Evolutionary conservation across 768 basidiomycete genomes (phyloP), one percentile per base, ranked within the genome.

Genomic region (Boletus speciosus): DNA sequence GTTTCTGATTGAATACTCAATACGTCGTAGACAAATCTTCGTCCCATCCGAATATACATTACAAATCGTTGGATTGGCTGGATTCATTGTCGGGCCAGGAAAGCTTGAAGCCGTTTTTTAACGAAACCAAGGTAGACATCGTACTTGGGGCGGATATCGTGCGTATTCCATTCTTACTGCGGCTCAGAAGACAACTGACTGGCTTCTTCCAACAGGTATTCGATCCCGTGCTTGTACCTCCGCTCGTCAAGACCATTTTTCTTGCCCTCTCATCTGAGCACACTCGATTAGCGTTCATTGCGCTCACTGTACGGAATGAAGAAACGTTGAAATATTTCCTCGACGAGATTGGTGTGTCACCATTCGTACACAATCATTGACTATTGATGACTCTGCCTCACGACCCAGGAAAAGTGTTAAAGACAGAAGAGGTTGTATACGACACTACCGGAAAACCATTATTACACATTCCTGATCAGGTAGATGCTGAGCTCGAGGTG

Each of bases 91-190:
- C 77, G 34, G 38, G 54, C 5, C 60, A 65, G 21, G 60, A 66
- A 23, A 47, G 54, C 9, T 47, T 56, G 45, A 39, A 43, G 15
- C 52, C 51, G 14, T 55, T 73, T 10, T 59, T 90, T 5, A 52
- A 66, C 23, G 70, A 77, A 21, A 71, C 76, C 19, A 64, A 74
- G 6, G 74, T 80, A 2, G 82, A 88, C 46, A 50, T 90, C 8
- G 73, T 92, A 36, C 62, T 93, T 1, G 89, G 90, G 8, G 84
- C 90, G 39, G 90, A 93, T 64, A 74, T 90, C 44, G 81, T 80
- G 55, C 41, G 76, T 61, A 37, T 41, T 40, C 32, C 36, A 15
- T n/a, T 34, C 42, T 32, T 19, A 3, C 32, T n/a, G 6, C 3
- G 31, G 31, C 15, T 34, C 32, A 5, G 12, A 29, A 41, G 42